Base-by-base conservation (phyloP, 768 basidiomycete species). In the Ramaria sp. region DNA sequence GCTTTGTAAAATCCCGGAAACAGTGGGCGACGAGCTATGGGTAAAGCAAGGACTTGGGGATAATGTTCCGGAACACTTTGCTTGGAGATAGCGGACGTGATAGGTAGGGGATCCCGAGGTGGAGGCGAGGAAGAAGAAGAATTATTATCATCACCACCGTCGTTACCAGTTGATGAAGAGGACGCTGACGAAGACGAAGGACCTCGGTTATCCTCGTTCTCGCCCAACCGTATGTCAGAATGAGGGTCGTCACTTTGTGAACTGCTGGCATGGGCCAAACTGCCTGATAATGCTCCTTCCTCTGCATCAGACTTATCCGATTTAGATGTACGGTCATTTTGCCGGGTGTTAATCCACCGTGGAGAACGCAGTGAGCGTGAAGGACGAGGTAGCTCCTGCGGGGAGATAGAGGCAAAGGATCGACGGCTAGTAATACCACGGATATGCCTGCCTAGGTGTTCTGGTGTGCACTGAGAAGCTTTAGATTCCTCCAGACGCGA, bases 1-100 rank as follows among this genome's bases (percentile, higher is more conserved):
- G 94, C 95, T 69, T 97, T 96, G 78, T 97, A 97, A 71, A 97
- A 96, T 31, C 93, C 92, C 4, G 95, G 95, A 73, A 97, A 97
- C 47, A 97, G 83, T 0, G 95, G 95, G 17, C 95, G 80, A 43
- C 93, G 84, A 33, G 92, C 92, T 59, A 98, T 97, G 3, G 95
- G 95, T 0, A 98, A 80, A 1, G 94, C 95, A 27, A 98, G 80
- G 43, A 97, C 86, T 67, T 95, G 91, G 0, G 95, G 94, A 69
- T 97, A 97, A 58, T 81, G 66, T 68, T 92, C 91, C 0, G 94
- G 93, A 4, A 96, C 84, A 15, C 87, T 84, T 58, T 88, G 89
- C 62, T 89, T 91, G 4, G 91, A 84, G 62, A 91, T 86, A 20
- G 86, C 75, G 20, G 72, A 68, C 1, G 73, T 66, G 27, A 74